Evolutionary conservation across 805 yeast species (phyloP), one percentile per base, ranked within the genome.

Genomic region (Saccharomycopsis sp.): DNA sequence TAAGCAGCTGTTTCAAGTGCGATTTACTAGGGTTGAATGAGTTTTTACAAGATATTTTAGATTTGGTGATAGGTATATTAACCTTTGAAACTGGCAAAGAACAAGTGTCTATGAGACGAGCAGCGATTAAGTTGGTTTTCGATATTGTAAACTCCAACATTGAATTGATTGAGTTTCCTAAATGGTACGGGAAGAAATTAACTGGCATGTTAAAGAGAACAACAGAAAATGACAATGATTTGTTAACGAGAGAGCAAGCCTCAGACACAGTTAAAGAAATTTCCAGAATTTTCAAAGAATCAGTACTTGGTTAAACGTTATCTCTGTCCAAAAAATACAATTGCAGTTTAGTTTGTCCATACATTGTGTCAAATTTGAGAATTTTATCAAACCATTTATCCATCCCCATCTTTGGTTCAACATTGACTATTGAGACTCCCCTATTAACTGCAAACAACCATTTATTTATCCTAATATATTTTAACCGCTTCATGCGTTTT

Each of bases 21-120:
- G 77, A 78, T 48, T 80, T 88, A 1, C 43, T 62, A 4, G 84
- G 82, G 0, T 54, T 86, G 1, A 33, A 65, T 0, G 55, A 60
- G 1, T 64, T 68, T 46, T 61, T 87, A 8, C 57, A 60, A 1
- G 83, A 80, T 41, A 71, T 81, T 6, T 61, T 85, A 36, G 96
- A 88, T 56, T 79, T 94, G 56, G 77, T 85, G 0, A 59, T 84
- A 26, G 95, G 96, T 4, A 72, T 90, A 0, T 59, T 93, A 41
- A 79, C 72, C 59, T 54, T 74, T 68, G 72, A 95, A 69, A 51
- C 49, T 1, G 63, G 60, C n/a, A 70, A 81, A 4, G 56, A 64
- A 1, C 54, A 59, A 13, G 56, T 62, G 0, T 62, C 80, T 0
- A 71, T 88, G 73, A 70, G 94, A 51, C 68, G 96, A 31, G 68